Evolutionary conservation across 164 flowering plant species (phyloP), one percentile per base, ranked within the genome.

Genomic region (Taxillus chinensis): DNA sequence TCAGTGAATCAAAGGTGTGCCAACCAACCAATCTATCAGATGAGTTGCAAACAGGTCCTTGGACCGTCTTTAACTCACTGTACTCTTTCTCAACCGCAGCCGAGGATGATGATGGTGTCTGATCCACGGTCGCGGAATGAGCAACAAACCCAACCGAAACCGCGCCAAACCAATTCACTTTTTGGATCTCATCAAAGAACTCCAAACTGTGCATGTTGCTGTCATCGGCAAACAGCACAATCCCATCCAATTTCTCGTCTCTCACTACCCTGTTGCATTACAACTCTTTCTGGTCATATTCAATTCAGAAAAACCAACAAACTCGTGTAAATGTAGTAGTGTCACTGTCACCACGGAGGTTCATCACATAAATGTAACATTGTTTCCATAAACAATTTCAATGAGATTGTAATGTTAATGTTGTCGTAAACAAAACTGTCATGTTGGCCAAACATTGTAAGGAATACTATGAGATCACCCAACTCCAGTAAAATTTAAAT

Each of bases 181-280:
- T 81, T 49, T 92, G 95, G 46, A 89, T 80, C 88, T 90, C 99
- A 73, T 93, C 97, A 71, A 93, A 93, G 17, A 93, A 77, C 65
- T 93, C 97, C 92, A 86, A 70, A 70, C 86, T 81, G 61, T 90
- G 96, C 90, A 90, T 81, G 67, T 93, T 93, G 72, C 97, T 93
- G 64, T 93, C 99, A 74, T 93, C 99, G 0, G 79, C 95, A 77
- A 93, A 93, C 82, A 90, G 73, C 79, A 93, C 91, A 63, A 92
- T 81, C 15, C 98, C 98, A 74, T 90, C 98, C 69, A 90, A 61
- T 62, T 73, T 88, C 83, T 76, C 55, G 27, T 90, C 92, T 64
- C 90, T 81, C 67, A 90, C 82, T 62, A 79, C 70, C 70, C 98
- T 90, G 86, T 62, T 45, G 67, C 74, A 64, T 27, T 41, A 70